phyloP scores from a whole-genome alignment of 495 filamentous ascomycete species.

The Daldinia childiae region DNA sequence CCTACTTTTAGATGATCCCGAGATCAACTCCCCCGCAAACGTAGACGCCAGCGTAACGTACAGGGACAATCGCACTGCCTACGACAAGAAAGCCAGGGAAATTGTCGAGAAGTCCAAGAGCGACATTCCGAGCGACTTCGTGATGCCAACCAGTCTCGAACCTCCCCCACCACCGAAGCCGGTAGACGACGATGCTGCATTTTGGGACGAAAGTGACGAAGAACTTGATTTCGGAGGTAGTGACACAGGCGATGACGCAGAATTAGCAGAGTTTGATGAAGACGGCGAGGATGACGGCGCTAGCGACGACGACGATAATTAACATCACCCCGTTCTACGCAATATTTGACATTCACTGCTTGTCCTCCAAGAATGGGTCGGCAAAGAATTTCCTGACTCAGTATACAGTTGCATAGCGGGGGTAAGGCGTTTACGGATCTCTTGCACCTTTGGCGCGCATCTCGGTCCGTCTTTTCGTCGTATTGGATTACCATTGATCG shows the following conservation, averaged over 20 bases:
- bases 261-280: constrained; percentile 65
- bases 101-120: constrained; percentile 77
- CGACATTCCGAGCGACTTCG: constrained; percentile 82
- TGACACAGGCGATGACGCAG: constrained; percentile 66
- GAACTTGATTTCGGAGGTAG: constrained; percentile 84
- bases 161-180: constrained; percentile 69
- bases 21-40: constrained; percentile 92
- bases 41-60: constrained; percentile 92
- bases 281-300: constrained; percentile 60
- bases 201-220: constrained; percentile 85
- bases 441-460: constrained; percentile 7
- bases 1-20: constrained; percentile 92
- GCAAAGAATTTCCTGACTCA: constrained; percentile 22
- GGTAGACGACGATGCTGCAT: constrained; percentile 75
- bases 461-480: constrained; percentile 3
- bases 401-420: constrained; percentile 50
- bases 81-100: constrained; percentile 72
- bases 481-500: constrained; percentile 12
- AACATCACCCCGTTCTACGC: constrained; percentile 13
- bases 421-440: constrained; percentile 31
- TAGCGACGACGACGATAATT: constrained; percentile 56
- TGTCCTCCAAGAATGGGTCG: constrained; percentile 30
- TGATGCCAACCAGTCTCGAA: constrained; percentile 79
- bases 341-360: constrained; percentile 24
- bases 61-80: constrained; percentile 72